Evolutionary conservation across 202 grass and related monocot species (phyloP).

Genomic region (Digitaria exilis): DNA sequence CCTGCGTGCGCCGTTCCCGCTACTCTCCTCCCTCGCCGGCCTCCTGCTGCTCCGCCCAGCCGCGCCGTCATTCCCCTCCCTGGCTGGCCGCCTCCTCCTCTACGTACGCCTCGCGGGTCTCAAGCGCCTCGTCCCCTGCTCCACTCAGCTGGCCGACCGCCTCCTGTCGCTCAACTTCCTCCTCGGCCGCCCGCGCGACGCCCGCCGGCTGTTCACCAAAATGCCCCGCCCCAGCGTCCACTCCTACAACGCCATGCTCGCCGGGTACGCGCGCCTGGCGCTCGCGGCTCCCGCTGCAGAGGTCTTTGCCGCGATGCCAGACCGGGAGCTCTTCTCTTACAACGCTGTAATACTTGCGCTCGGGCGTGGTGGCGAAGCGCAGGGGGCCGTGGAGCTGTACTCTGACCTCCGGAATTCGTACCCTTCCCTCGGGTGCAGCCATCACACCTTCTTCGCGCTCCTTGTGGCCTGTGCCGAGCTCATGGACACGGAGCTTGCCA

Average conservation of each 20-base stretch:
- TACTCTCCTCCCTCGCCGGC: conserved; percentile 60
- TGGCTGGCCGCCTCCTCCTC: conserved; percentile 55
- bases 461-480: conserved; percentile 46
- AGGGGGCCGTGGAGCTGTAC: conserved; percentile 42
- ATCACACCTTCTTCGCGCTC: conserved; percentile 59
- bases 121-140: conserved; percentile 40
- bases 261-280: conserved; percentile 54
- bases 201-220: conserved; percentile 57
- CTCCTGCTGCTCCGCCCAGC: conserved; percentile 54
- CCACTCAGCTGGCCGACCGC: conserved; percentile 48
- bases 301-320: conserved; percentile 56
- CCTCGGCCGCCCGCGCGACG: conserved; percentile 49
- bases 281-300: conserved; percentile 23
- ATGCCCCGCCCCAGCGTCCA: conserved; percentile 58
- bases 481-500: conserved; percentile 37
- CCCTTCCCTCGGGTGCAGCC: conserved; percentile 47
- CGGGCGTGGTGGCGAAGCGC: conserved; percentile 23
- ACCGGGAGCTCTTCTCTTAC: conserved; percentile 60
- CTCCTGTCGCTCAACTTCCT: conserved; percentile 67
- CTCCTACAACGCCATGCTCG: conserved; percentile 79
- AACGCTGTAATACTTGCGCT: conserved; percentile 61
- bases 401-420: conserved; percentile 47
- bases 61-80: conserved; percentile 48
- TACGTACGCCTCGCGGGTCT: conserved; percentile 68
- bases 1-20: conserved; percentile 61